Evolutionary conservation across 148 eudicot genomes (phyloP), one percentile per base, ranked within the genome.

Genomic region (Simmondsia chinensis): DNA sequence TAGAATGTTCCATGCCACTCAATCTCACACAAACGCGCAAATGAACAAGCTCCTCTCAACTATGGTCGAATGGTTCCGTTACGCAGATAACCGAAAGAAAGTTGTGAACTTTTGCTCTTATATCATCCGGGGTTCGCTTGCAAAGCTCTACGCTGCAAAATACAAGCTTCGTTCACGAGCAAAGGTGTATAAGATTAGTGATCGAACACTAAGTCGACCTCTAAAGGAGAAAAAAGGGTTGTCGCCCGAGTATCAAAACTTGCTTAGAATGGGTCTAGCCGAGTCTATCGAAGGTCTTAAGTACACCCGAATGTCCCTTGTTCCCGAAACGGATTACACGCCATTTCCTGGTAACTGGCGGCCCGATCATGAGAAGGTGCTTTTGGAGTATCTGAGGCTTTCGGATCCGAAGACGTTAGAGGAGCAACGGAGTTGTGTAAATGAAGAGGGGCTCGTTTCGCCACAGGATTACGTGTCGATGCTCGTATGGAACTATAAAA

Each of bases 111-210:
- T 88, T 43, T 83, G 83, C 41, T 88, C 97, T 39, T 87, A 87
- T 55, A 87, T 87, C 18, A 37, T 87, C 20, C 65, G 96, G 44
- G 96, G 96, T 10, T 87, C 97, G 11, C 97, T 88, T 46, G 94
- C 97, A 1, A 88, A 88, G 76, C 94, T 84, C 20, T 88, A 88
- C 76, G 97, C 97, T 64, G 97, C 97, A 34, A 88, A 88, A 54
- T 84, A 88, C 68, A 88, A 84, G 74, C 91, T 88, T 23, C 74
- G 95, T 43, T 88, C 95, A 34, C 70, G 96, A 42, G 96, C 96
- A 34, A 88, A 88, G 64, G 97, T 88, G 29, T 88, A 88, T 56
- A 88, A 77, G 61, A 78, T 88, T 57, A 83, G 91, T 72, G 69
- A 74, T 10, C 69, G 87, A 27, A 83, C 72, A 39, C 85, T 88